phyloP scores from a whole-genome alignment of 169 alveolate genomes.

The Cryptosporidium viatorum region DNA sequence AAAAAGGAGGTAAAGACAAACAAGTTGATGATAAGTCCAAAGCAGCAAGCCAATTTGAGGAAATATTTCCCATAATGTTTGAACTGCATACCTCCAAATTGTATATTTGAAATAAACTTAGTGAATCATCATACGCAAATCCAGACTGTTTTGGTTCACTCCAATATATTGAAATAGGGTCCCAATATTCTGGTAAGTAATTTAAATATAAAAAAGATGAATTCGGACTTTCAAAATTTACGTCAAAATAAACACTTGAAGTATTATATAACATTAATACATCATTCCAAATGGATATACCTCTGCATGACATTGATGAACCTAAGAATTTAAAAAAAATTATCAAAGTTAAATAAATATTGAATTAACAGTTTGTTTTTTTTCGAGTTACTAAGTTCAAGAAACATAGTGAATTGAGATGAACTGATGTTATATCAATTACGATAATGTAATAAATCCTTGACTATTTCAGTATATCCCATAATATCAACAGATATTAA shows the following conservation, averaged over 20 bases:
- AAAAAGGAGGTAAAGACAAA: slow-evolving; percentile 52
- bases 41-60: slow-evolving; percentile 71
- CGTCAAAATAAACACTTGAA: slow-evolving; percentile 30
- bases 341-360: background rate
- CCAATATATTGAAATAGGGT: slow-evolving; percentile 16
- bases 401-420: background rate
- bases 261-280: slow-evolving; percentile 24
- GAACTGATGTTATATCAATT: background rate
- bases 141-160: slow-evolving; percentile 72
- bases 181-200: slow-evolving; percentile 22
- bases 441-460: background rate
- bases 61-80: background rate
- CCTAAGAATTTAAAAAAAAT: slow-evolving; percentile 16
- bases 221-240: background rate
- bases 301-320: slow-evolving; percentile 67
- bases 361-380: background rate
- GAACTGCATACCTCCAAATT: slow-evolving; percentile 20
- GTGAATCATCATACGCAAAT: slow-evolving; percentile 40
- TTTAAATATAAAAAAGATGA: slow-evolving; percentile 32
- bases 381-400: background rate
- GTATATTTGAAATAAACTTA: slow-evolving; percentile 46
- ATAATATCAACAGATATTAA: slow-evolving; percentile 49
- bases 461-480: slow-evolving; percentile 62
- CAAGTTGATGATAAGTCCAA: slow-evolving; percentile 63
- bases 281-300: slow-evolving; percentile 49